Evolutionary conservation across 805 yeast species (phyloP), one percentile per base, ranked within the genome.

Genomic region (Starmerella kuoi): DNA sequence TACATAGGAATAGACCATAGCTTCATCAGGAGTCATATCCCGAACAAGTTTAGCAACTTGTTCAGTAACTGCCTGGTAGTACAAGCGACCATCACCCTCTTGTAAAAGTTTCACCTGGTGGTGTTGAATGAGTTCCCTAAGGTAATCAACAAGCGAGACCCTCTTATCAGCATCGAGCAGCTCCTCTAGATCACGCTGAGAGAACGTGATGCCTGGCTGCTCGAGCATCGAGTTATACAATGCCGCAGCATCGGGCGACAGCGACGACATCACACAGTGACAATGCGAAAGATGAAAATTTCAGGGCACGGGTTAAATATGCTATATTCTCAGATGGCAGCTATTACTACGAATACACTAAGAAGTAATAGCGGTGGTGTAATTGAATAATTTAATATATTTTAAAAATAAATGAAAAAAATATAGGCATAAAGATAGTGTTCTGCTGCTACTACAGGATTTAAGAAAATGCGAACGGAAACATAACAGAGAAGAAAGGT

Each of bases 1-100:
- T 49, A 88, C 88, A 55, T 86, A 79, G 1, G 91, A 78, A 58
- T 88, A 88, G 22, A 88, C 80, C 73, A 88, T 74, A 20, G 87
- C 79, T 62, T 91, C 97, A 55, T 91, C 98, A 23, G 78, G 72
- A 7, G 72, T 58, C 95, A 88, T 86, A 30, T 76, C 70, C 21
- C 77, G 68, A 47, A 84, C 74, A 55, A 82, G 83, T 22, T 50
- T 71, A 8, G 96, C 95, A 48, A 86, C 95, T 11, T 72, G 65
- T 31, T 68, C 62, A 5, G 77, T 69, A 2, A 84, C 79, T 1
- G 87, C 85, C 57, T 80, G 82, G 62, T 86, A 91, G 56, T 71
- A 70, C 47, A 79, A 67, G 46, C 50, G 49, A 38, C 68, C 80
- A 45, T 72, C 79, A 43, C 79, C 79, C 40, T 48, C 52, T 53